Evolutionary conservation across 192 early-diverging fungal genomes (phyloP).

Genomic region (Gaertneriomyces sp.): DNA sequence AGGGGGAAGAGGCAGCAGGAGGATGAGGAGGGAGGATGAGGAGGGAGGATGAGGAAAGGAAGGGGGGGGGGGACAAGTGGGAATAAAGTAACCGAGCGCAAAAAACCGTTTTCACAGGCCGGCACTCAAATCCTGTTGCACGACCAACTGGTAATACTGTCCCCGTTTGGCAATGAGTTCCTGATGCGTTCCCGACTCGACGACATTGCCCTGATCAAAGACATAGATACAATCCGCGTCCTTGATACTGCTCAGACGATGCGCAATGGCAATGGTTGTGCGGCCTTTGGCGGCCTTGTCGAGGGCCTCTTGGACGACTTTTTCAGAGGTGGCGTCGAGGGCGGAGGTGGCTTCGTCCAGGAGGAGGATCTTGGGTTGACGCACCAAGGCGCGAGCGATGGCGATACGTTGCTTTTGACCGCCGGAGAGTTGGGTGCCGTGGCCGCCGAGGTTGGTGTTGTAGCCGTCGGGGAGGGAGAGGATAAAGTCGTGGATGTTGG

Average conservation of each 20-base stretch:
- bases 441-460: slow-evolving; percentile 40
- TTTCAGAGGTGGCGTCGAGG: slow-evolving; percentile 62
- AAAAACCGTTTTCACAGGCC: neutral
- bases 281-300: slow-evolving; percentile 52
- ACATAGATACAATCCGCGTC: slow-evolving; percentile 63
- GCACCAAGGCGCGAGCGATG: slow-evolving; percentile 65
- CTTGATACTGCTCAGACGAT: slow-evolving; percentile 62
- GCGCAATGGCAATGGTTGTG: slow-evolving; percentile 71
- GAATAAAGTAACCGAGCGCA: no score
- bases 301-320: slow-evolving; percentile 63
- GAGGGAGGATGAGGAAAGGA: neutral
- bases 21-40: slow-evolving; percentile 27
- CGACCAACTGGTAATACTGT: slow-evolving; percentile 49
- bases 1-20: neutral
- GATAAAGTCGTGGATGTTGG: slow-evolving; percentile 72
- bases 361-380: slow-evolving; percentile 46
- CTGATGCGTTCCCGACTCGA: slow-evolving; percentile 60
- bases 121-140: slow-evolving; percentile 43
- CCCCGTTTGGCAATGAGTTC: slow-evolving; percentile 46
- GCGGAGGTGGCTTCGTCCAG: slow-evolving; percentile 70
- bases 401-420: slow-evolving; percentile 58
- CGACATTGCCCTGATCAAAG: slow-evolving; percentile 44
- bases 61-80: no score
- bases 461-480: slow-evolving; percentile 51
- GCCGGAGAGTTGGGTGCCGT: slow-evolving; percentile 44